phyloP scores from a whole-genome alignment of 768 basidiomycete genomes.

The Suillus subalutaceus region DNA sequence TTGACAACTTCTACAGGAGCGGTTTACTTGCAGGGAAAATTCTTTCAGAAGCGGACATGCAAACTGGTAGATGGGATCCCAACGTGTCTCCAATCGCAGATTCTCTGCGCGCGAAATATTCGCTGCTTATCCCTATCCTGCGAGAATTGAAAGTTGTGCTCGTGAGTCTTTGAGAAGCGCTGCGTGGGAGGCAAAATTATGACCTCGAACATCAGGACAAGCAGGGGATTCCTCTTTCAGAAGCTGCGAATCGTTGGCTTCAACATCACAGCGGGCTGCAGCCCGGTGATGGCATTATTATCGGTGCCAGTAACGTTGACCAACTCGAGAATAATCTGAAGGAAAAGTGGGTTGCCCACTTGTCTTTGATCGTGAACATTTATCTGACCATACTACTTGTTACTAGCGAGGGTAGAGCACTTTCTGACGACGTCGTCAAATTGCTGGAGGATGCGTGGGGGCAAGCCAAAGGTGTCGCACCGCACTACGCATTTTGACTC shows the following conservation, averaged over 20 bases:
- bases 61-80: slow-evolving; percentile 18
- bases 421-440: slow-evolving; percentile 3
- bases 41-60: slow-evolving; percentile 13
- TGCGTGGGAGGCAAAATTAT: not conserved
- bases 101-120: slow-evolving; percentile 3
- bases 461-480: slow-evolving; percentile 1
- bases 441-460: slow-evolving; percentile 9
- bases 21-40: slow-evolving; percentile 17
- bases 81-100: slow-evolving; percentile 8
- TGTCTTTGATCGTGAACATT: not conserved
- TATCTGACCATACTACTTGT: not conserved
- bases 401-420: slow-evolving; percentile 10
- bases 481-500: slow-evolving; percentile 8
- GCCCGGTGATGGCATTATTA: slow-evolving; percentile 32
- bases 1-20: not conserved
- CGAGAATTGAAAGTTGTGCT: slow-evolving; percentile 17
- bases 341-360: not conserved
- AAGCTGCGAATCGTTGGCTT: slow-evolving; percentile 25
- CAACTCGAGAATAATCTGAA: slow-evolving; percentile 34
- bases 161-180: not conserved
- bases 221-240: slow-evolving; percentile 13
- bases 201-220: slow-evolving; percentile 15
- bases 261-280: slow-evolving; percentile 23
- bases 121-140: slow-evolving; percentile 19
- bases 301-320: slow-evolving; percentile 11